Percentiles rank a stretch among this genome's conserved stretches.
These are phyloP conservation scores for Metschnikowia noctiluminum DNA, from an alignment of 805 yeast genomes.

Conservation along the genomic window DNA sequence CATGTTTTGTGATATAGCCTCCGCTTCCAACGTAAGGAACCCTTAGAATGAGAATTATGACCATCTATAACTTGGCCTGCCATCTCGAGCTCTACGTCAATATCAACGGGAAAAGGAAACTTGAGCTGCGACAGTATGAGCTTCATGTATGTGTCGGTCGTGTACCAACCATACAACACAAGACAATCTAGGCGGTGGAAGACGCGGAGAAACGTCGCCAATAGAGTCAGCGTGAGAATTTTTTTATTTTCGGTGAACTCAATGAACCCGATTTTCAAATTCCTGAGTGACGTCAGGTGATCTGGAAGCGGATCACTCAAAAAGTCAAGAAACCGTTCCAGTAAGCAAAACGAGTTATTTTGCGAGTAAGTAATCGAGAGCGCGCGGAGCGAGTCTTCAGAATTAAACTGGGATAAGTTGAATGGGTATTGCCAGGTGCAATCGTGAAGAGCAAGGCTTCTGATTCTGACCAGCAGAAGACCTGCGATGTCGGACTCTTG, in stretches of 20 bases:
- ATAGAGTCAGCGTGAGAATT: slow-evolving; percentile 13
- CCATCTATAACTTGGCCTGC: background rate
- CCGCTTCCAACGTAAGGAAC: too few species aligned
- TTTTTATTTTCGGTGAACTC: slow-evolving; percentile 12
- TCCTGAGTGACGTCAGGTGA: slow-evolving; percentile 16
- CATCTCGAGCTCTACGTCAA: slow-evolving; percentile 4
- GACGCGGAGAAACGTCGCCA: slow-evolving; percentile 12
- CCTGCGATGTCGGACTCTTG: background rate
- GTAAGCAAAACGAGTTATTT: slow-evolving; percentile 32
- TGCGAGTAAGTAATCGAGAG: slow-evolving; percentile 26
- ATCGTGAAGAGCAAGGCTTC: slow-evolving; percentile 31
- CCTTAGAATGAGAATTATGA: too few species aligned
- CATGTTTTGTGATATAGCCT: too few species aligned
- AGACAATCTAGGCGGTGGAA: slow-evolving; percentile 19
- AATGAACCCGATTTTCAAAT: slow-evolving; percentile 15
- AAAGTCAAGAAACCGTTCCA: slow-evolving; percentile 36
- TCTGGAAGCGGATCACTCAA: slow-evolving; percentile 20
- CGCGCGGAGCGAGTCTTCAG: slow-evolving; percentile 19
- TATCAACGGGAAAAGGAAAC: background rate
- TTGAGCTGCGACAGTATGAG: slow-evolving; percentile 4
- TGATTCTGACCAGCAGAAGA: slow-evolving; percentile 15
- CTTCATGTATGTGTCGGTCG: slow-evolving; percentile 15
- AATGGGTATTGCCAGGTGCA: slow-evolving; percentile 62
- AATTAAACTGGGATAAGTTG: slow-evolving; percentile 35
- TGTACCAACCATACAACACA: slow-evolving; percentile 23